Conservation (phyloP, 192 early-diverging fungal genomes). For the Coemansia biformis region DNA sequence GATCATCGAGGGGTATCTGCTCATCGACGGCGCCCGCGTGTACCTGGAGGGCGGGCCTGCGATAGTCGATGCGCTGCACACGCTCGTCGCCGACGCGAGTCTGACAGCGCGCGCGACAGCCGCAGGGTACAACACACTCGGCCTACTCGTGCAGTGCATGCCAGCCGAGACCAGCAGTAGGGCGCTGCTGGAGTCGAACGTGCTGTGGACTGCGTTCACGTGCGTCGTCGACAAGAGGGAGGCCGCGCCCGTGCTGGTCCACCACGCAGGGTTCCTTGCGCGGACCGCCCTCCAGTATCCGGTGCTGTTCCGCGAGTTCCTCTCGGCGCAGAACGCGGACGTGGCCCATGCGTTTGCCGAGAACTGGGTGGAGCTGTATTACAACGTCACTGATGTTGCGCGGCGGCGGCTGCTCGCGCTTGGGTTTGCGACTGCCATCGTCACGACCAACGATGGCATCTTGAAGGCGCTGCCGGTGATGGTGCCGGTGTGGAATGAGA, state of each 20-base stretch:
- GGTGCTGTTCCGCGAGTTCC: slow-evolving; percentile 28
- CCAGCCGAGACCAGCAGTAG: slow-evolving; percentile 2
- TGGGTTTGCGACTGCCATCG: slow-evolving; percentile 24
- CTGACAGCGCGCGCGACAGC: slow-evolving; percentile 24
- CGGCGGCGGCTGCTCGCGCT: slow-evolving; percentile 32
- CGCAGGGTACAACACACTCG: slow-evolving; percentile 30
- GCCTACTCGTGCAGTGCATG: slow-evolving; percentile 30
- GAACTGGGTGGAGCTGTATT: slow-evolving; percentile 32
- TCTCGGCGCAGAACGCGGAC: slow-evolving; percentile 18
- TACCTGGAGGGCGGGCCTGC: slow-evolving; percentile 12
- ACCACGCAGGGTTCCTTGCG: slow-evolving; percentile 34
- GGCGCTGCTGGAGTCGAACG: slow-evolving; percentile 11
- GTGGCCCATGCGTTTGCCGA: slow-evolving; percentile 15
- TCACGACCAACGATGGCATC: slow-evolving; percentile 30
- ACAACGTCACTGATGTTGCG: slow-evolving; percentile 27
- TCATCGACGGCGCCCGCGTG: slow-evolving; percentile 49
- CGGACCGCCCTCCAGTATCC: slow-evolving; percentile 34
- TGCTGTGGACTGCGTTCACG: slow-evolving; percentile 39
- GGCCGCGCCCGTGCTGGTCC: slow-evolving; percentile 12
- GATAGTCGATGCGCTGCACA: slow-evolving; percentile 23
- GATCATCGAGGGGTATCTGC: slow-evolving; percentile 80
- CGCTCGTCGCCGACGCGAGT: slow-evolving; percentile 21
- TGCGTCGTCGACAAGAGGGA: slow-evolving; percentile 33
- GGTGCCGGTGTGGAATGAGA: slow-evolving; percentile 47
- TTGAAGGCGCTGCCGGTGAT: slow-evolving; percentile 22